Base-by-base conservation (phyloP, 1,139 yeast genomes). In the Suhomyces atakaporum region DNA sequence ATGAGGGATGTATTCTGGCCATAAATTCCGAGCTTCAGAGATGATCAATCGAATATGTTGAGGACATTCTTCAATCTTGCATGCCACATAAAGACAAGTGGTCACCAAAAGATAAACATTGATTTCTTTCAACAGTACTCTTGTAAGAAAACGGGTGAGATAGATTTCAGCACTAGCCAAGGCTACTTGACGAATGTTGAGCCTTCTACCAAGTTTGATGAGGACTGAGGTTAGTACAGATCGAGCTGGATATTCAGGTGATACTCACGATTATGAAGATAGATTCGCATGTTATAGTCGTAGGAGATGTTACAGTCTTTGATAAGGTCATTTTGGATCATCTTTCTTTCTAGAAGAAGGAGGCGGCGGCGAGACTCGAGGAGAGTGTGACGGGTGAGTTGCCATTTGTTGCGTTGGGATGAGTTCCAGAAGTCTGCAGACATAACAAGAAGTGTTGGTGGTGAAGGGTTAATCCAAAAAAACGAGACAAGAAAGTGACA, bases 1-100 rank as follows among this genome's bases (percentile, higher is more conserved):
- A 39, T 86, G 89, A 0, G 97, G 95, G 22, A 92, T 83, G 54
- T 81, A 88, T 53, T 90, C 97, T 0, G 97, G 97, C 97, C 98
- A 92, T 32, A 88, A 62, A 29, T 84, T 84, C 34, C 96, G 68
- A 2, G 97, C 95, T 54, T 92, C 97, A 19, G 81, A 73, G 15
- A 87, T 77, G 10, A 92, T 74, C 1, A 90, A 77, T 39, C 97
- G 68, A 7, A 92, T 89, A 56, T 92, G 97, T 55, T 86, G 95
- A 1, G 98, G 97, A 50, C 89, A 84, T 58, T 92, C 98, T 58
- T 92, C 97, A 24, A 89, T 84, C 56, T 92, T 92, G 63, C 96
- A 85, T 0, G 97, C 92, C 31, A 92, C 75, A 54, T 92, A 92
- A 4, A 90, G 71, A 50, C 95, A 83, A 0, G 97, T 82, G 0